These are phyloP conservation scores for Hymenoscyphus scutula DNA, from an alignment of 2,329 filamentous ascomycete species.

Conservation along the genomic window DNA sequence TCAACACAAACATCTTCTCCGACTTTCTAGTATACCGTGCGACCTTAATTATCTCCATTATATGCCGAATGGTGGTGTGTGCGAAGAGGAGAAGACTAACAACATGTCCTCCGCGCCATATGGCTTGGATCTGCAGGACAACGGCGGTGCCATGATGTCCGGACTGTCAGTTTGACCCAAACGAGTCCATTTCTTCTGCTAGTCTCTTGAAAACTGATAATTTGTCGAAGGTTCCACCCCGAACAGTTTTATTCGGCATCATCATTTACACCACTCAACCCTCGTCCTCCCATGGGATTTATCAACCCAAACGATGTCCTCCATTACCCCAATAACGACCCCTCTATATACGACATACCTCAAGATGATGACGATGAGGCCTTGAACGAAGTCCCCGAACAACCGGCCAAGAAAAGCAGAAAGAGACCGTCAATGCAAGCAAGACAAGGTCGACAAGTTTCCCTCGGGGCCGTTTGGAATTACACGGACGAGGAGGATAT, in stretches of 20 bases:
- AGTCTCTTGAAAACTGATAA: conserved; percentile 5
- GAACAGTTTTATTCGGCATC: conserved; percentile 5
- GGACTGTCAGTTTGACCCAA: background rate
- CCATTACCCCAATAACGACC: conserved; percentile 12
- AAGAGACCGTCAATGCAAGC: conserved; percentile 13
- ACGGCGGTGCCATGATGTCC: background rate
- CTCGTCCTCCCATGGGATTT: conserved; percentile 11
- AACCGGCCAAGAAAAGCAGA: conserved; percentile 9
- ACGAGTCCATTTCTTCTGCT: background rate
- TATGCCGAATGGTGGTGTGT: background rate
- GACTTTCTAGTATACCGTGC: background rate
- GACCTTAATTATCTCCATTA: background rate
- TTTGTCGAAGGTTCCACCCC: background rate
- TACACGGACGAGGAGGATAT: conserved; percentile 24
- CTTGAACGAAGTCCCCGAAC: conserved; percentile 8
- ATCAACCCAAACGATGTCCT: conserved; percentile 21
- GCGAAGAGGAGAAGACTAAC: background rate
- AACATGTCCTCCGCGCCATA: background rate
- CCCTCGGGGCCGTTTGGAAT: conserved; percentile 21
- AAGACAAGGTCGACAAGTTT: conserved; percentile 17
- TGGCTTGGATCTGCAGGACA: background rate
- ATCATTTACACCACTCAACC: conserved; percentile 29
- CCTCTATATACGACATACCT: conserved; percentile 19
- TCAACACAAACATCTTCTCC: background rate
- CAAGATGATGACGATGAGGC: conserved; percentile 18